These are phyloP conservation scores for Ogataea henricii DNA, from an alignment of 805 yeast genomes.

Conservation along the genomic window DNA sequence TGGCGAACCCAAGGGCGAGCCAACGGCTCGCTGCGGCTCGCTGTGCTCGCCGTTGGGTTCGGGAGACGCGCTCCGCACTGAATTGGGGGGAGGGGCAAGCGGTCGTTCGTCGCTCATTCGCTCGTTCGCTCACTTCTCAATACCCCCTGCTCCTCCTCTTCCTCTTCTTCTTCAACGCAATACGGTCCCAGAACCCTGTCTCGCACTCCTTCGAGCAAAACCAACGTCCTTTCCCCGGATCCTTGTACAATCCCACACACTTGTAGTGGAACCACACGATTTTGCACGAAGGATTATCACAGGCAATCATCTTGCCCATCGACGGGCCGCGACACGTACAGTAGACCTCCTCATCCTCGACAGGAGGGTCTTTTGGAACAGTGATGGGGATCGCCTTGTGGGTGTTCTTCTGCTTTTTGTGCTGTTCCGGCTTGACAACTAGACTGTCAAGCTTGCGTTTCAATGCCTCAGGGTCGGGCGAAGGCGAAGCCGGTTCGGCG, in stretches of 20 bases:
- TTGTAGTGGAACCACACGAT: constrained; percentile 96
- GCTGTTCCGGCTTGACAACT: constrained; percentile 1
- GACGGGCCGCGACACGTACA: constrained; percentile 57
- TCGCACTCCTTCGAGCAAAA: constrained; percentile 79
- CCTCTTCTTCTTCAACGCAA: constrained; percentile 22
- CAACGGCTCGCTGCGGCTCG: no score
- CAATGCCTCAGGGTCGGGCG: not conserved
- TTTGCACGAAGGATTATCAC: constrained; percentile 87
- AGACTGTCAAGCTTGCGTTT: constrained; percentile 7
- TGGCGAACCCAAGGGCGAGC: no score
- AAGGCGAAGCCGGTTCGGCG: not conserved
- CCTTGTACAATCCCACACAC: constrained; percentile 86
- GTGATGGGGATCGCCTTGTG: constrained; percentile 11
- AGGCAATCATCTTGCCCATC: constrained; percentile 91
- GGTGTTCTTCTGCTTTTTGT: constrained; percentile 2
- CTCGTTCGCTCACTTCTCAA: constrained; percentile 3
- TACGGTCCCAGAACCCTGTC: constrained; percentile 14
- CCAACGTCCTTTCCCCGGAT: constrained; percentile 82
- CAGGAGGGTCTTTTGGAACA: constrained; percentile 16
- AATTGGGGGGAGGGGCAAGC: no score
- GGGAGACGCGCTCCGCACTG: no score
- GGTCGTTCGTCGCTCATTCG: no score
- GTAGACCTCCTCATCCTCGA: constrained; percentile 33
- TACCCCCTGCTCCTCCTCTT: constrained; percentile 20
- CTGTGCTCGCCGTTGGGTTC: no score